A percentile compares a stretch with the other conserved stretches of the same genome.
phyloP scores from a whole-genome alignment of 306 rosid genomes.

The Oemleria cerasiformis region DNA sequence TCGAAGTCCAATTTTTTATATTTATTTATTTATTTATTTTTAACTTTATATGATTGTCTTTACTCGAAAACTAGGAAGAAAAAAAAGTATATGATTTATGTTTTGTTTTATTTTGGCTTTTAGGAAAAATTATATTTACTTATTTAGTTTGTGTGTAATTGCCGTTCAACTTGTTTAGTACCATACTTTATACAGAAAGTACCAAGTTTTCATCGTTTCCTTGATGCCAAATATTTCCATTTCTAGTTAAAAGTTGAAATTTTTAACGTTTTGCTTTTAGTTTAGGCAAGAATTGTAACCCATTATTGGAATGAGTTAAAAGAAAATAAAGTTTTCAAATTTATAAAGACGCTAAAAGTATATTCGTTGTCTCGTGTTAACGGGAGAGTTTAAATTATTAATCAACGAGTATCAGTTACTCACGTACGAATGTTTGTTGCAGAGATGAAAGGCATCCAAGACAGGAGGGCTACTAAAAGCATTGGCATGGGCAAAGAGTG shows the following conservation, averaged over 20 bases:
- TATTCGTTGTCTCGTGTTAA: too few relatives aligned
- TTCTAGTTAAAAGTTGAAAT: conserved; percentile 3
- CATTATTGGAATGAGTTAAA: too few relatives aligned
- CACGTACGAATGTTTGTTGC: too few relatives aligned
- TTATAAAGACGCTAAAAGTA: too few relatives aligned
- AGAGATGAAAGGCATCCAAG: conserved; percentile 10
- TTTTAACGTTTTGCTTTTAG: background rate
- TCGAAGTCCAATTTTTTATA: background rate
- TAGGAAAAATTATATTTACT: background rate
- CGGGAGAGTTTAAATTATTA: background rate
- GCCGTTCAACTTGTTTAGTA: background rate
- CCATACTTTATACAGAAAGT: background rate
- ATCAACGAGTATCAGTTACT: background rate
- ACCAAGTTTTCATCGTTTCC: background rate
- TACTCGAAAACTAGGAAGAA: too few relatives aligned
- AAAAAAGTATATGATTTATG: too few relatives aligned
- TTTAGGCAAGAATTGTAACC: too few relatives aligned
- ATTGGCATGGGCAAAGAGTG: background rate
- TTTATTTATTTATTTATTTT: too few relatives aligned
- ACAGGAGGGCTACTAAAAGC: background rate
- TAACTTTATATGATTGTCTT: too few relatives aligned
- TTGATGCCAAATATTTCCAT: background rate
- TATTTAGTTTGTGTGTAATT: background rate
- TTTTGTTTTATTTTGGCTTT: too few relatives aligned
- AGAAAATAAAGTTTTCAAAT: too few relatives aligned